These are phyloP conservation scores for Dipodascus albidus DNA, from an alignment of 805 yeast genomes.

Conservation along the genomic window DNA sequence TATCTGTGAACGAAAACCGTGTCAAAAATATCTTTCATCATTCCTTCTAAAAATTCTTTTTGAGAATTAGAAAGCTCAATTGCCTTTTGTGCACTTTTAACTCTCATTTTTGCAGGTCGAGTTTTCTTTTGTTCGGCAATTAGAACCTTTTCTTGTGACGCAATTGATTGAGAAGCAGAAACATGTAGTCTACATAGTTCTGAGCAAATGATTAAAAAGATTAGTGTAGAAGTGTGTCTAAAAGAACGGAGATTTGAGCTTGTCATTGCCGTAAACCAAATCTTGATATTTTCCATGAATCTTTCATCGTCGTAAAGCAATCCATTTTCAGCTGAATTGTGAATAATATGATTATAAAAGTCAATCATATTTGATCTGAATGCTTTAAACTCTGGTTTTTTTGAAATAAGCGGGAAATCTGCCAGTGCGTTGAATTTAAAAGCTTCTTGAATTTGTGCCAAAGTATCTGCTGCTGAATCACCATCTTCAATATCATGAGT, in stretches of 20 bases:
- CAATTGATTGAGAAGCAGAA: conserved; percentile 3
- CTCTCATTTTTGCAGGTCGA: conserved; percentile 1
- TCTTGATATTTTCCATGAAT: conserved; percentile 9
- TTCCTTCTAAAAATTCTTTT: conserved; percentile 27
- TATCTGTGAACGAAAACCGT: conserved; percentile 65
- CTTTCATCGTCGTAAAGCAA: conserved; percentile 5
- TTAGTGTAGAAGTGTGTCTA: conserved; percentile 52
- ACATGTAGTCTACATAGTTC: conserved; percentile 37
- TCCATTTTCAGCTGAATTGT: conserved; percentile 2
- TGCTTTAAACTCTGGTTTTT: conserved; percentile 33
- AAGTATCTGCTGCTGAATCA: conserved; percentile 62
- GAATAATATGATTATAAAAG: conserved; percentile 33
- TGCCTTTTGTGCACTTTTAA: conserved; percentile 6
- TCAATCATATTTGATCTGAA: conserved; percentile 44
- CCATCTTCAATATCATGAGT: conserved; percentile 64
- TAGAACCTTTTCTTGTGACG: conserved; percentile 3
- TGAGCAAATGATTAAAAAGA: conserved; percentile 49
- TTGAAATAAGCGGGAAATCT: conserved; percentile 57
- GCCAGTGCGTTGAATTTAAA: conserved; percentile 51
- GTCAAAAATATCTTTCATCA: conserved; percentile 53
- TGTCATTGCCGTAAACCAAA: conserved; percentile 65
- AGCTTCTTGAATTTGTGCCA: conserved; percentile 53
- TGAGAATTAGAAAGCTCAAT: conserved; percentile 15
- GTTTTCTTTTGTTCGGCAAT: conserved; percentile 2
- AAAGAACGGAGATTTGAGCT: conserved; percentile 60